These are phyloP conservation scores for Penicillium crystallinum DNA, from an alignment of 495 filamentous ascomycete genomes.

Conservation along the genomic window DNA sequence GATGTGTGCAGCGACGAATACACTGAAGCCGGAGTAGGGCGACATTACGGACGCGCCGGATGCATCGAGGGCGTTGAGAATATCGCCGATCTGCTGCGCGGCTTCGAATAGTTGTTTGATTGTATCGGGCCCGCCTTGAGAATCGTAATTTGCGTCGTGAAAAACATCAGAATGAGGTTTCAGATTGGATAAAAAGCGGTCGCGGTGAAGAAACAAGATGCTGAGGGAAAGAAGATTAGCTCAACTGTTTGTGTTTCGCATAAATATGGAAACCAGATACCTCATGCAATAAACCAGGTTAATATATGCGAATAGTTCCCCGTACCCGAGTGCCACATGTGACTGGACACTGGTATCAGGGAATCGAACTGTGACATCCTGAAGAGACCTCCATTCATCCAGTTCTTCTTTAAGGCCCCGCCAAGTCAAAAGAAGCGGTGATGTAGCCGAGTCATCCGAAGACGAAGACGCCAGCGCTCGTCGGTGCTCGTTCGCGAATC, in stretches of 20 bases:
- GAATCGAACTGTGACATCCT: conserved; percentile 37
- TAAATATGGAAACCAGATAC: no score
- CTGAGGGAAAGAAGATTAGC: conserved; percentile 8
- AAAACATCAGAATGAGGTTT: conserved; percentile 24
- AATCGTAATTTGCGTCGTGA: conserved; percentile 17
- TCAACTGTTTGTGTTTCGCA: no score
- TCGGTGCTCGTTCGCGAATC: conserved; percentile 42
- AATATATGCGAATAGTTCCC: conserved; percentile 42
- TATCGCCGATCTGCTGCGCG: conserved; percentile 33
- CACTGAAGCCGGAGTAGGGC: conserved; percentile 42
- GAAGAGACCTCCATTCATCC: conserved; percentile 40
- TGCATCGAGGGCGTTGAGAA: conserved; percentile 33
- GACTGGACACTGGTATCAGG: conserved; percentile 36
- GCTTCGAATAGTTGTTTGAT: conserved; percentile 36
- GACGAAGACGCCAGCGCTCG: conserved; percentile 23
- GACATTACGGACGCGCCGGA: conserved; percentile 38
- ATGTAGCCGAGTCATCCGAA: conserved; percentile 6
- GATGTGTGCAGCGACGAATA: conserved; percentile 42
- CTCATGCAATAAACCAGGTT: conserved; percentile 44
- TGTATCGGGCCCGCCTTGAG: conserved; percentile 19
- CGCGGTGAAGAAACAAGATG: conserved; percentile 39
- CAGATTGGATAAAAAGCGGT: conserved; percentile 34
- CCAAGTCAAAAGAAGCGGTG: conserved; percentile 27
- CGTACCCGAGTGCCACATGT: conserved; percentile 40
- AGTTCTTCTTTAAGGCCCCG: conserved; percentile 32